These are phyloP conservation scores for Tephrocybe sp. DNA, from an alignment of 768 basidiomycete species.

Conservation along the genomic window DNA sequence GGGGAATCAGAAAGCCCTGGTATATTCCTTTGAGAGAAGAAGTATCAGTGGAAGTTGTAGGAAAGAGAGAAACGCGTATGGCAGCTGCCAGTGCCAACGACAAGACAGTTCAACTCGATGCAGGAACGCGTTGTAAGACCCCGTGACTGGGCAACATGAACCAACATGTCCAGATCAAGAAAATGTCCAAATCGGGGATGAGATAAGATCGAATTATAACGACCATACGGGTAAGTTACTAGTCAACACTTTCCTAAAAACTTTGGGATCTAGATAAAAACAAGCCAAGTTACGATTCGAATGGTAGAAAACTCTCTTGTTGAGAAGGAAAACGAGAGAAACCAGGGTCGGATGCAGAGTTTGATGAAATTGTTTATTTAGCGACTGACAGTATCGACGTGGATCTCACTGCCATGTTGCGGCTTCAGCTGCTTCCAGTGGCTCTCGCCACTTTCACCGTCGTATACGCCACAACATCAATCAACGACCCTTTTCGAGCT, in stretches of 20 bases:
- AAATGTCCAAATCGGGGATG: too few species aligned
- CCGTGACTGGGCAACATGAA: conserved; percentile 24
- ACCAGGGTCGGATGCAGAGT: too few species aligned
- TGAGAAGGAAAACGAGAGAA: too few species aligned
- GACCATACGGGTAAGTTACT: too few species aligned
- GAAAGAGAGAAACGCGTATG: conserved; percentile 19
- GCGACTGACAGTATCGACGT: conserved; percentile 4
- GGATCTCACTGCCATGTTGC: conserved; percentile 14
- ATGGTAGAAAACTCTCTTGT: too few species aligned
- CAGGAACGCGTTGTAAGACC: conserved; percentile 15
- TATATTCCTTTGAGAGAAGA: conserved; percentile 6
- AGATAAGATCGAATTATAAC: too few species aligned
- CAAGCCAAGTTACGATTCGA: too few species aligned
- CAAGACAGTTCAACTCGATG: conserved; percentile 3
- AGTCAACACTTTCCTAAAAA: too few species aligned
- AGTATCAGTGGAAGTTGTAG: conserved; percentile 10
- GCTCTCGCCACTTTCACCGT: conserved; percentile 12
- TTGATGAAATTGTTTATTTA: too few species aligned
- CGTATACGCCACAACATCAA: conserved; percentile 23
- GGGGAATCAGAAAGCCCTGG: not conserved
- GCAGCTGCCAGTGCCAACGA: conserved; percentile 5
- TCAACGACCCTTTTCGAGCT: conserved; percentile 63
- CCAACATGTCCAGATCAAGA: conserved; percentile 29
- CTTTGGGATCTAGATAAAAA: too few species aligned
- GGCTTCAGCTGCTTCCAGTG: conserved; percentile 13